These are phyloP conservation scores for Caryopteris hybrid DNA, from an alignment of 305 asterid genomes.

Conservation along the genomic window DNA sequence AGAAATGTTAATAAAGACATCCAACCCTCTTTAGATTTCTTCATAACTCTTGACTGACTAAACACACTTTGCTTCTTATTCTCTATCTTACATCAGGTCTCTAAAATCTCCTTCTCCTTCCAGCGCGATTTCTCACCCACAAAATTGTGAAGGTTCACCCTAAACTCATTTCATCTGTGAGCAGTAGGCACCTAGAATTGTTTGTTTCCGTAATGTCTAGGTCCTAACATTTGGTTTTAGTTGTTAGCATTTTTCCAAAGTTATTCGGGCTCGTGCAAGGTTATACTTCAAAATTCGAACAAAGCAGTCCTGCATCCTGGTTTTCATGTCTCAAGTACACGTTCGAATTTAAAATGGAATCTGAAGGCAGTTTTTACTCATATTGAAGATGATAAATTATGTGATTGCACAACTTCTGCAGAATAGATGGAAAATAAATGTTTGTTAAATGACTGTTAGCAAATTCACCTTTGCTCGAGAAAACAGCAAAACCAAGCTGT, in stretches of 20 bases:
- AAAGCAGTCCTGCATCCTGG: background rate
- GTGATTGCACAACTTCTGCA: background rate
- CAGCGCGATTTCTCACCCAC: background rate
- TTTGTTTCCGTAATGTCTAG: too few species aligned
- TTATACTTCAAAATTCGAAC: too few species aligned
- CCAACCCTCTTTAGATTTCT: background rate
- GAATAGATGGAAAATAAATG: background rate
- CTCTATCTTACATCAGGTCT: background rate
- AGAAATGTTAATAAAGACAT: background rate
- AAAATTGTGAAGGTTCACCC: background rate
- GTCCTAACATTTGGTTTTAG: background rate
- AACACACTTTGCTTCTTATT: background rate
- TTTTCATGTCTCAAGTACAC: background rate
- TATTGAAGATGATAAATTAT: background rate
- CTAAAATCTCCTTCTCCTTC: background rate
- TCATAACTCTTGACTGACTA: background rate
- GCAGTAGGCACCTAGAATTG: too few species aligned
- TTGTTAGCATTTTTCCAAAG: background rate
- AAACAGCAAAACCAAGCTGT: conserved; percentile 83
- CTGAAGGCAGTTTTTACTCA: background rate
- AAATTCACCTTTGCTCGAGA: conserved; percentile 82
- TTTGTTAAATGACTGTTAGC: background rate
- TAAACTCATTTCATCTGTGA: background rate
- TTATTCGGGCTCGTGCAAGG: background rate
- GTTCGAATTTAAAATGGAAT: background rate